Evolutionary conservation across 1,284 basidiomycete genomes (phyloP).

Genomic region (Ganoderma lucidum): DNA sequence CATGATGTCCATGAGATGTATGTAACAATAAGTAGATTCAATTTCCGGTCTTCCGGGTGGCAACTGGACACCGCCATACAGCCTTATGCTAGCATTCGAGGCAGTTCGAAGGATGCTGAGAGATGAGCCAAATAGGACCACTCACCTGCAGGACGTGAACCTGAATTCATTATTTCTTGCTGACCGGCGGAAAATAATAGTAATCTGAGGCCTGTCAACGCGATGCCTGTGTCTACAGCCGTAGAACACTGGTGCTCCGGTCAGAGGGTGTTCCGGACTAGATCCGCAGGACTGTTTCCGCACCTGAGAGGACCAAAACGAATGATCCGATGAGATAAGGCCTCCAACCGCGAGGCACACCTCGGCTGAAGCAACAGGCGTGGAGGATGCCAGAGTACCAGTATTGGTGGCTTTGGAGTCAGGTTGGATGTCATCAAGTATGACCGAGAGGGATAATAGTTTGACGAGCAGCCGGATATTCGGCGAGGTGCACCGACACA

Average conservation of each 20-base stretch:
- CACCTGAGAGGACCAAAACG: background rate
- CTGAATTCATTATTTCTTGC: background rate
- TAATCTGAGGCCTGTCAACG: background rate
- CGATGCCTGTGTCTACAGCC: too few species aligned
- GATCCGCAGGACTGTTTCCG: background rate
- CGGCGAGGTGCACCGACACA: background rate
- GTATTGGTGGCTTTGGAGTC: background rate
- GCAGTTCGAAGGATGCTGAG: background rate
- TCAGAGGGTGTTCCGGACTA: background rate
- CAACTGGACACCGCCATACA: background rate
- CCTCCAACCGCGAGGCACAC: background rate
- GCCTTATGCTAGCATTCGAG: background rate
- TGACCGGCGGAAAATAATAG: background rate
- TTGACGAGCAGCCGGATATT: background rate
- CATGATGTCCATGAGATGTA: background rate
- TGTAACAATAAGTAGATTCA: background rate
- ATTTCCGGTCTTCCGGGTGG: background rate
- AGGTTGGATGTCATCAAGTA: slow-evolving; percentile 2
- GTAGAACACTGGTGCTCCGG: too few species aligned
- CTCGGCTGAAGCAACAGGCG: background rate
- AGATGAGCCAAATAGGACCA: background rate
- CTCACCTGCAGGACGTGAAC: background rate
- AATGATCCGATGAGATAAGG: background rate
- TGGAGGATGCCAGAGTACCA: too few species aligned
- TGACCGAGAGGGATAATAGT: background rate